These are phyloP conservation scores for Aureobasidium mangrovei DNA, from an alignment of 2,329 filamentous ascomycete genomes.

Conservation along the genomic window DNA sequence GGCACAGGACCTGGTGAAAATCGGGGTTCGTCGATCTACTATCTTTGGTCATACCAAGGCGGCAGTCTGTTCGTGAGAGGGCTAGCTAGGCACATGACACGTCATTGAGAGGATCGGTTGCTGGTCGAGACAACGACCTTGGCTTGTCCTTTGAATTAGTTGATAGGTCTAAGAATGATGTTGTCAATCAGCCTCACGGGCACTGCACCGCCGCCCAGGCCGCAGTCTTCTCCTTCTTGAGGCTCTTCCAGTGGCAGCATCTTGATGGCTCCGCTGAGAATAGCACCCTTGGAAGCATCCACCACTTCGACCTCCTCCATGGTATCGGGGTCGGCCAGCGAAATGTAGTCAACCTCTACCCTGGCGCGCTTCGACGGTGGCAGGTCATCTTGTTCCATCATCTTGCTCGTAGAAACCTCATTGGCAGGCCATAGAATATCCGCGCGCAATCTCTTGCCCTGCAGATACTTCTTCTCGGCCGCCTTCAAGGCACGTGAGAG, in stretches of 20 bases:
- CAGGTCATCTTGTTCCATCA: slow-evolving; percentile 55
- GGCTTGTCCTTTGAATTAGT: background rate
- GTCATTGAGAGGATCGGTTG: background rate
- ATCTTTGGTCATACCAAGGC: background rate
- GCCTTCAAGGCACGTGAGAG: slow-evolving; percentile 60
- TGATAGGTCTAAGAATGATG: slow-evolving; percentile 48
- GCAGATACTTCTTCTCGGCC: slow-evolving; percentile 58
- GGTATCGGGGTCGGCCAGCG: slow-evolving; percentile 74
- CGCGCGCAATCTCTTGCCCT: slow-evolving; percentile 46
- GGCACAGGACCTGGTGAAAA: background rate
- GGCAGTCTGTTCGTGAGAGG: background rate
- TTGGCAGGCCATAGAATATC: slow-evolving; percentile 66
- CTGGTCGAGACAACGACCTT: background rate
- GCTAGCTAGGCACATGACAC: background rate
- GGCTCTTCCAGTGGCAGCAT: slow-evolving; percentile 74
- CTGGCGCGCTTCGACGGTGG: slow-evolving; percentile 52
- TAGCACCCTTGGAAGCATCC: slow-evolving; percentile 61
- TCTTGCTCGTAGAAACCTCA: slow-evolving; percentile 46
- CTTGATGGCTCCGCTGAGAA: slow-evolving; percentile 83
- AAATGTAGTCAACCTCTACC: slow-evolving; percentile 88
- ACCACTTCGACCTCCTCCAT: slow-evolving; percentile 69
- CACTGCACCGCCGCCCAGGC: slow-evolving; percentile 63
- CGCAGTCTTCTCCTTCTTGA: slow-evolving; percentile 58
- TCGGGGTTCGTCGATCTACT: background rate
- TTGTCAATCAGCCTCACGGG: slow-evolving; percentile 90